Evolutionary conservation across 495 filamentous ascomycete genomes (phyloP).

Genomic region (Trichoderma orchidacearum): DNA sequence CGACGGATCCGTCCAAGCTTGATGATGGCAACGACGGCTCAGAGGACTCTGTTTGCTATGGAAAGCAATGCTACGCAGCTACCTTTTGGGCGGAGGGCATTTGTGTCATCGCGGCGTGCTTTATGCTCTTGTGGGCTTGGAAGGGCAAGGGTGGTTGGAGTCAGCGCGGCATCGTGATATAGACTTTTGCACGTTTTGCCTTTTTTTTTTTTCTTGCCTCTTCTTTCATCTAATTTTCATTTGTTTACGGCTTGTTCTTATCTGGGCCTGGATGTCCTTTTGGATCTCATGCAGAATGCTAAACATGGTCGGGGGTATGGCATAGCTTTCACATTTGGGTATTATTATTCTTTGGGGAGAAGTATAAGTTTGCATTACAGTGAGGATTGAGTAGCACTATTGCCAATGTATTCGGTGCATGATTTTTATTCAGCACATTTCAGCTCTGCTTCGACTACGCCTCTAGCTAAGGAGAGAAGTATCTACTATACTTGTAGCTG

Average conservation of each 20-base stretch:
- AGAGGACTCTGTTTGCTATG: slow-evolving; percentile 51
- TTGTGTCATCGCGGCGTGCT: slow-evolving; percentile 65
- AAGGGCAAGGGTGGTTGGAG: slow-evolving; percentile 63
- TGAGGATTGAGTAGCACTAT: no score
- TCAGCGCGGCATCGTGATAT: slow-evolving; percentile 66
- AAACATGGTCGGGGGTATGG: no score
- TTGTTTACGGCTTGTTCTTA: neutral
- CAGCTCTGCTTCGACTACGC: no score
- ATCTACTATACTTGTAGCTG: no score
- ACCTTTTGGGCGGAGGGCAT: slow-evolving; percentile 72
- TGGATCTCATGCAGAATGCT: no score
- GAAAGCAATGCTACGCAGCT: slow-evolving; percentile 59
- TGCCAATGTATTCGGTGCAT: no score
- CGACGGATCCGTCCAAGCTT: neutral
- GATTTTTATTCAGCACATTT: no score
- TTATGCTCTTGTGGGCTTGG: slow-evolving; percentile 68
- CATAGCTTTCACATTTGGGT: no score
- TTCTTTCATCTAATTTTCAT: neutral
- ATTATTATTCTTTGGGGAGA: no score
- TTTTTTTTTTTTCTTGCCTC: neutral
- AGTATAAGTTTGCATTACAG: no score
- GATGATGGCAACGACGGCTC: slow-evolving; percentile 11
- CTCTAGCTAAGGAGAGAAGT: no score
- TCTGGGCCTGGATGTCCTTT: no score
- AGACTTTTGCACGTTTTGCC: neutral